Base-by-base conservation (phyloP, 331 rosid species). In the Ulmus americana region DNA sequence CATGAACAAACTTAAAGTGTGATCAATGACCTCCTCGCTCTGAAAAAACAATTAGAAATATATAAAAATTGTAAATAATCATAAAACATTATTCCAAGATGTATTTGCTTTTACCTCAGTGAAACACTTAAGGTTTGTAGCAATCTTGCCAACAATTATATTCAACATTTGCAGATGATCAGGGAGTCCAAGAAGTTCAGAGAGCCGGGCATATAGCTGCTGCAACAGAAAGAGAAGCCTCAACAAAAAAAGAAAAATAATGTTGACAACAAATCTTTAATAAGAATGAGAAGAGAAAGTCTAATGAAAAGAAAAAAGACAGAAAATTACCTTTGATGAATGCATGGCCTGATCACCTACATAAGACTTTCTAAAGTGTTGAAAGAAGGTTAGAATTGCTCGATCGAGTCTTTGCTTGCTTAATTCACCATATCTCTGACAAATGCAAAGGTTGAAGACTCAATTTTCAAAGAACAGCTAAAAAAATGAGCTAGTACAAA, bases 311-410 rank as follows among this genome's bases (percentile, higher is more conserved):
- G 44, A 28, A 28, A 12, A 46, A 28, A 38, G 4, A 20, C 41
- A 69, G 4, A 20, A 45, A 69, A 64, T 78, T 85, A 94, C 99
- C 97, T 90, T 94, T 8, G 99, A 94, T 73, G 97, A 94, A 81
- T 90, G 99, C 90, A 94, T 90, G 67, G 97, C 99, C 82, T 94
- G 97, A 75, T 94, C 99, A 62, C 99, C 99, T 5, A 94, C 91
- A 52, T 90, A 94, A 62, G 99, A 90, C 87, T 90, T 90, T 12
- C 97, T 82, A 63, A 94, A 94, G 80, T 94, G 79, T 80, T 94
- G 99, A 81, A 87, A 94, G 82, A 94, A 94, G 18, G 90, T 87
- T 74, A 94, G 99, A 69, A 94, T 84, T 73, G 97, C 99, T 74
- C 97, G 90, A 79, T 94, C 99, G 62, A 94, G 92, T 73, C 99